phyloP scores from a whole-genome alignment of 2,329 filamentous ascomycete genomes.

The Arthrobotrys iridis region DNA sequence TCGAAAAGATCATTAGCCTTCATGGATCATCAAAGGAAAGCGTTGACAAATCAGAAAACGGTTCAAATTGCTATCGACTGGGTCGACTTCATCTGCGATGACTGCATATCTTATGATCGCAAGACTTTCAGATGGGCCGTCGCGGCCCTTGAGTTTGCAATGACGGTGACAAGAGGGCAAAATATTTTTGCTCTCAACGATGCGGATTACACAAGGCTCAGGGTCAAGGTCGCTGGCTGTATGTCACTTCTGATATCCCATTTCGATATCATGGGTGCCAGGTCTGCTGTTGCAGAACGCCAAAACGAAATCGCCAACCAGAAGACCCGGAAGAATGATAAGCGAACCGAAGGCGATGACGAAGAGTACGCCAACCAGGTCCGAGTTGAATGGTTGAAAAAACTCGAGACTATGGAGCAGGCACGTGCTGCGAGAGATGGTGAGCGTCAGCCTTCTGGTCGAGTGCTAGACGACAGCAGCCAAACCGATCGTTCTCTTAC shows the following conservation, averaged over 20 bases:
- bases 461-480: conserved; percentile 91
- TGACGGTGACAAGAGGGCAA: conserved; percentile 93
- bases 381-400: conserved; percentile 76
- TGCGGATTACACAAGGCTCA: conserved; percentile 82
- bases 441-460: conserved; percentile 85
- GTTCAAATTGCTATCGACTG: conserved; percentile 93
- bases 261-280: conserved; percentile 98
- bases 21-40: conserved; percentile 92
- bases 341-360: conserved; percentile 78
- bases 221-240: conserved; percentile 91
- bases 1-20: conserved; percentile 92
- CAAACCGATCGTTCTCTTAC: conserved; percentile 95
- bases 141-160: conserved; percentile 91
- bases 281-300: conserved; percentile 92
- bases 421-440: conserved; percentile 79
- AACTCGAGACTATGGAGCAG: conserved; percentile 80
- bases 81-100: conserved; percentile 97
- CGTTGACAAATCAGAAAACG: conserved; percentile 96
- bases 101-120: conserved; percentile 90
- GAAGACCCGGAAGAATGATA: conserved; percentile 79
- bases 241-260: conserved; percentile 98
- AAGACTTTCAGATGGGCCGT: conserved; percentile 99
- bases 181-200: conserved; percentile 92
- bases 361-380: conserved; percentile 83
- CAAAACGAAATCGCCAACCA: conserved; percentile 83